phyloP scores from a whole-genome alignment of 495 filamentous ascomycete species.

The Letharia columbiana region DNA sequence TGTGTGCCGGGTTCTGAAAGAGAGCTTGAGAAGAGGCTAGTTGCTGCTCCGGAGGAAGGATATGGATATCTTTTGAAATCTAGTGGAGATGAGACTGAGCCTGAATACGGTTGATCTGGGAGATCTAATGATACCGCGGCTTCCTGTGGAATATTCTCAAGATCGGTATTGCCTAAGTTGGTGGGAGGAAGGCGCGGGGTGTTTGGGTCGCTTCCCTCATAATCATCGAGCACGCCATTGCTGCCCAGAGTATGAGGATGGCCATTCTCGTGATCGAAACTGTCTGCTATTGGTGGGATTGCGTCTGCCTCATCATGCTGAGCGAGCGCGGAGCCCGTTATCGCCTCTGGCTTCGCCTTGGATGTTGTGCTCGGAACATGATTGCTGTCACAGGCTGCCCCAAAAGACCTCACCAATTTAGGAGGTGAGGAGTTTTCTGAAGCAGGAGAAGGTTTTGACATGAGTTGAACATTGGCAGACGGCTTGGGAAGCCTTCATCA shows the following conservation, averaged over 20 bases:
- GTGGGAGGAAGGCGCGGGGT: constrained; percentile 42
- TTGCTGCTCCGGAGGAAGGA: not conserved
- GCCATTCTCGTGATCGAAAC: constrained; percentile 29
- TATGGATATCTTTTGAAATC: constrained; percentile 1
- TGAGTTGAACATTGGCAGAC: constrained; percentile 45
- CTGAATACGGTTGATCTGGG: not conserved
- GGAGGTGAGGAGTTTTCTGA: constrained; percentile 40
- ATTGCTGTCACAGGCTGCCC: constrained; percentile 28
- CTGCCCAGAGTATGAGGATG: constrained; percentile 23
- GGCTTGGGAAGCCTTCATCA: constrained; percentile 15
- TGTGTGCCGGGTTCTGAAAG: constrained; percentile 5
- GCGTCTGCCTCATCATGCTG: constrained; percentile 32
- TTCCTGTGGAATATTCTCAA: constrained; percentile 13
- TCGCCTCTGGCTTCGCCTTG: constrained; percentile 32
- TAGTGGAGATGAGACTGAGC: not conserved
- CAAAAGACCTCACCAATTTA: constrained; percentile 44
- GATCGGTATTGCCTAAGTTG: constrained; percentile 17
- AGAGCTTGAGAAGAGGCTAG: constrained; percentile 7
- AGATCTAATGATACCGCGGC: constrained; percentile 10
- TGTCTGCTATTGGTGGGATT: constrained; percentile 26
- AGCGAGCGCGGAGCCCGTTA: constrained; percentile 35
- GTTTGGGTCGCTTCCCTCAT: constrained; percentile 23
- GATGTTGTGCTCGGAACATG: constrained; percentile 35
- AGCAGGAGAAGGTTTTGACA: constrained; percentile 47
- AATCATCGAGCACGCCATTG: constrained; percentile 7